Percentiles rank a stretch among this genome's conserved stretches.
Evolutionary conservation across 306 rosid species (phyloP).

Genomic region (Cajanus cajan): DNA sequence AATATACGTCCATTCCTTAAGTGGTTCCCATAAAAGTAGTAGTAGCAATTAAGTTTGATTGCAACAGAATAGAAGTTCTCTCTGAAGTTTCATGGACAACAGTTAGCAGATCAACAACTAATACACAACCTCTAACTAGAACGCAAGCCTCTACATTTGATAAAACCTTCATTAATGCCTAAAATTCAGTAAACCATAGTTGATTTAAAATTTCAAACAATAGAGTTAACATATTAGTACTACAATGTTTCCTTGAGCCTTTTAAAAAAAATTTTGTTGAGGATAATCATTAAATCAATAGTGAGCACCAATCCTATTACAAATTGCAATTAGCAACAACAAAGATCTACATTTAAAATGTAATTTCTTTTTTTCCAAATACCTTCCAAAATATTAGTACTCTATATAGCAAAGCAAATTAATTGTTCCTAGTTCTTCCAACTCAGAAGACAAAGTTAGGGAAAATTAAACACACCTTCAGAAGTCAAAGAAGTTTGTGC

Average conservation of each 20-base stretch:
- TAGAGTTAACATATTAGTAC: no score
- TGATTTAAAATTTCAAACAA: no score
- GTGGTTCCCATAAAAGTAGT: constrained; percentile 98
- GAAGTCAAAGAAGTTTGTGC: constrained; percentile 89
- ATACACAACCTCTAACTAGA: constrained; percentile 95
- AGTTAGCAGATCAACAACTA: constrained; percentile 89
- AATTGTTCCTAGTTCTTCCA: no score
- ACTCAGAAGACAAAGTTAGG: not conserved
- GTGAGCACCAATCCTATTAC: not conserved
- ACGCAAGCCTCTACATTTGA: constrained; percentile 96
- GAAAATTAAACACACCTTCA: constrained; percentile 59
- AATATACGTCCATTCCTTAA: constrained; percentile 96
- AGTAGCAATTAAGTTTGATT: constrained; percentile 95
- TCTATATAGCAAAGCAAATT: constrained; percentile 9
- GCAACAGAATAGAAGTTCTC: constrained; percentile 97
- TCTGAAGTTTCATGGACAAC: constrained; percentile 93
- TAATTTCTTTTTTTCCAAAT: not conserved
- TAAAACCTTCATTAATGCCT: no score
- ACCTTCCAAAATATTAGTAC: not conserved
- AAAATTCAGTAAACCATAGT: no score
- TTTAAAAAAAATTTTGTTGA: constrained; percentile 1
- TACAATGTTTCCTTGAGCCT: not conserved
- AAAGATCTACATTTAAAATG: constrained; percentile 3
- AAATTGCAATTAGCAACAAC: constrained; percentile 6
- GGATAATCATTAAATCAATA: not conserved